Base-by-base conservation (phyloP, 371 early-diverging fungal species). In the Mucor saturninus region DNA sequence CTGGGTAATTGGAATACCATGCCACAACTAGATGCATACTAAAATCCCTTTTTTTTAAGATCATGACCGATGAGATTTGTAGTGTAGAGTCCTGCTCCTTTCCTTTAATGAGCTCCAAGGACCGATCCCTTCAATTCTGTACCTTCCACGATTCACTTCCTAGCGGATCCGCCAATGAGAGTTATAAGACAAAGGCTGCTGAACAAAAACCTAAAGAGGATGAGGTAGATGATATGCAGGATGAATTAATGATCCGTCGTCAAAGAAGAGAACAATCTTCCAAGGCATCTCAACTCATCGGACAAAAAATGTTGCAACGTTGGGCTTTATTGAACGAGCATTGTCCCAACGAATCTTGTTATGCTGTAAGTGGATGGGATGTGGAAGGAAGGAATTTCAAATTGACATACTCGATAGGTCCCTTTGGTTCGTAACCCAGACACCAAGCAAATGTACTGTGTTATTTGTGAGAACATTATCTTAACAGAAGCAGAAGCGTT, bases 251-350 rank as follows among this genome's bases (percentile, higher is more conserved):
- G 5, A 48, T 67, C n/a, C 64, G 57, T 45, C 67, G 69, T 45
- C 59, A 76, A 42, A 68, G 76, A 56, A 52, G 80, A 65, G 85
- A 86, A 63, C 89, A 89, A 64, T 86, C 84, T 10, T 79, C 86
- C 15, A 75, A 71, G 38, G 91, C 89, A 5, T 87, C 87, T 35
- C 75, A 84, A 49, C 61, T 87, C 29, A 84, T 90, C 64, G 89
- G 89, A 26, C 86, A 89, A 75, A 80, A 84, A 53, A 74, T 90
- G 77, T 68, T 90, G 35, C 84, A 85, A 14, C 86, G 87, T 37
- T 90, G 91, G 91, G 74, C 89, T n/a, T 61, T 90, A 53, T 60
- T 90, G n/a, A 86, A 88, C 32, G 89, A 89, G 5, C 79, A 77
- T 15, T 90, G 91, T 59, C 86, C 85, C 2, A 86, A 76, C 31